Conservation (phyloP, 1,284 basidiomycete genomes). For the Phaffia rhodozyma region DNA sequence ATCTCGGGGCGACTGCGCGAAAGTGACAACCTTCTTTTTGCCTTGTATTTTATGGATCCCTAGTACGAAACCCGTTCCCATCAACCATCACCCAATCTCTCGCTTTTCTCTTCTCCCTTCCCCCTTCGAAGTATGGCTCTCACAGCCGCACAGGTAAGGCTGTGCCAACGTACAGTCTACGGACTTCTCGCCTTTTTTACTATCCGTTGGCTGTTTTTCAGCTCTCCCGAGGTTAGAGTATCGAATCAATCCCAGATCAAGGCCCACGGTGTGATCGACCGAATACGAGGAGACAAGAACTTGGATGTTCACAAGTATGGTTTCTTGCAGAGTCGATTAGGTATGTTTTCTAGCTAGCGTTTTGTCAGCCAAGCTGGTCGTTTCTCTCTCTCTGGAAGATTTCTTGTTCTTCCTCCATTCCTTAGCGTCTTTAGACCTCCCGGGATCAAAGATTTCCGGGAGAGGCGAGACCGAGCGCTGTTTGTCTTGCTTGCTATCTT, state of each 20-base stretch:
- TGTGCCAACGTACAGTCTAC: no score
- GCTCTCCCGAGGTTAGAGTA: neutral
- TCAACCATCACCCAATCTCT: no score
- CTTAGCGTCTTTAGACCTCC: neutral
- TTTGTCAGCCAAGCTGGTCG: neutral
- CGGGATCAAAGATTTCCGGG: neutral
- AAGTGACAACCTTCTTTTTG: no score
- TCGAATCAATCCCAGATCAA: conserved; percentile 45
- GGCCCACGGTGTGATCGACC: conserved; percentile 70
- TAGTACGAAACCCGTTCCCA: no score
- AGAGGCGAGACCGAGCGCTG: neutral
- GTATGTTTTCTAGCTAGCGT: neutral
- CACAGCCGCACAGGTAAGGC: no score
- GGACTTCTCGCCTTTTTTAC: neutral
- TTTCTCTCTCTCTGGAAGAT: neutral
- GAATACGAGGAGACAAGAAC: conserved; percentile 67
- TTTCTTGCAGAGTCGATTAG: conserved; percentile 64
- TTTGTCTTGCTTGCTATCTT: neutral
- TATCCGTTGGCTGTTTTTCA: neutral
- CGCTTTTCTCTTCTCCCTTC: neutral
- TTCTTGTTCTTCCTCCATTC: neutral
- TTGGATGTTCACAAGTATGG: conserved; percentile 75
- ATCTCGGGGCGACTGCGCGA: no score
- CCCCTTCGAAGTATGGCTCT: neutral
- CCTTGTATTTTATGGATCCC: no score